Conservation (phyloP, 2,329 filamentous ascomycete genomes). For the Sporothrix sp. region DNA sequence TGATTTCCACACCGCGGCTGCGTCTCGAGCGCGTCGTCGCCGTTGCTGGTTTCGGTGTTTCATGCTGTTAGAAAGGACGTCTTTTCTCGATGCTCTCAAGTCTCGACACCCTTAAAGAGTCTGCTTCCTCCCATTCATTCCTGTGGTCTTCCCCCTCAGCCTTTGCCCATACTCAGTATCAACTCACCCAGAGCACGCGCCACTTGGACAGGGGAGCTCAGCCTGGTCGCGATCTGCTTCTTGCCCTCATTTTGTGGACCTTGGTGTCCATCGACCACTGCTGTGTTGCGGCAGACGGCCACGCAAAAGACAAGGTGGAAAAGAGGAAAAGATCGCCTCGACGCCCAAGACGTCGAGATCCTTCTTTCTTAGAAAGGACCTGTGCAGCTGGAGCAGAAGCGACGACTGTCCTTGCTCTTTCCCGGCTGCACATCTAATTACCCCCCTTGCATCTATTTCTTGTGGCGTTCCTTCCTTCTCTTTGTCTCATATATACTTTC, state of each 20-base stretch:
- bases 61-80: neutral
- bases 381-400: neutral
- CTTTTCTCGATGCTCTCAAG: neutral
- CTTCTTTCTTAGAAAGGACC: neutral
- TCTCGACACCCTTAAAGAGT: neutral
- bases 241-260: neutral
- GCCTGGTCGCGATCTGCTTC: neutral
- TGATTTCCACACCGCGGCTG: neutral
- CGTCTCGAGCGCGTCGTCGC: neutral
- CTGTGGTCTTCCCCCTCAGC: neutral
- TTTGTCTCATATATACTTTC: neutral
- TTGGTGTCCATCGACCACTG: neutral
- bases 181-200: neutral
- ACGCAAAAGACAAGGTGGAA: neutral
- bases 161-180: neutral
- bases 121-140: neutral
- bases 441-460: neutral
- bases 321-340: neutral
- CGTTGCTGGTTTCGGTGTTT: neutral
- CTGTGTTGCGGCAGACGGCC: neutral
- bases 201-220: neutral
- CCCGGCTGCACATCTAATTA: neutral
- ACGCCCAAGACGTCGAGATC: neutral
- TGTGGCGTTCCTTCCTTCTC: slow-evolving; percentile 5
- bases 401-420: neutral